These are phyloP conservation scores for Microdochium trichocladiopsis DNA, from an alignment of 2,329 filamentous ascomycete genomes.

Conservation along the genomic window DNA sequence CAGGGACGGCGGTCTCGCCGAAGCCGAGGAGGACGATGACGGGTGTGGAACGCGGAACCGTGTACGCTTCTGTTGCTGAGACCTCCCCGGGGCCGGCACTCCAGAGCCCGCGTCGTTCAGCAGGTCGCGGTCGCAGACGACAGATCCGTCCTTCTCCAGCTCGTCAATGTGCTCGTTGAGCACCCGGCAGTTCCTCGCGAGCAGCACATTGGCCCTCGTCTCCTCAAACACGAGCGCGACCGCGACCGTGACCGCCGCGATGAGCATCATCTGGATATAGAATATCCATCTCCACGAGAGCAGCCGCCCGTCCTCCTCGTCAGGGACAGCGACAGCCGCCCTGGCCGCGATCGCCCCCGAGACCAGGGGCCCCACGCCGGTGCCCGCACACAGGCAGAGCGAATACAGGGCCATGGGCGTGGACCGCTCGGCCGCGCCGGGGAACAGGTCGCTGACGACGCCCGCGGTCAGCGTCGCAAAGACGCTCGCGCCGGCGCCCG, in stretches of 20 bases:
- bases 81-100: slow-evolving; percentile 7
- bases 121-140: no score
- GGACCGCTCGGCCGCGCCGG: slow-evolving; percentile 50
- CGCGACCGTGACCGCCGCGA: slow-evolving; percentile 44
- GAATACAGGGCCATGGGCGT: slow-evolving; percentile 64
- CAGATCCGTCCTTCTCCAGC: background rate
- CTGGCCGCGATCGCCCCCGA: slow-evolving; percentile 52
- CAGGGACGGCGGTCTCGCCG: no score
- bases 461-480: slow-evolving; percentile 45
- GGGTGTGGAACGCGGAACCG: no score
- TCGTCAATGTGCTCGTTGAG: slow-evolving; percentile 55
- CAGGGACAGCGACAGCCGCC: no score
- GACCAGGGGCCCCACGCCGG: slow-evolving; percentile 54
- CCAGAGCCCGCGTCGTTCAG: background rate
- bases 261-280: slow-evolving; percentile 56
- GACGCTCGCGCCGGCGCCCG: slow-evolving; percentile 52
- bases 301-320: background rate
- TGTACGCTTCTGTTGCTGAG: slow-evolving; percentile 10
- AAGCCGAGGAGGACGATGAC: no score
- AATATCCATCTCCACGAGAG: slow-evolving; percentile 61
- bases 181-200: slow-evolving; percentile 49
- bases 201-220: slow-evolving; percentile 59
- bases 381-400: slow-evolving; percentile 53
- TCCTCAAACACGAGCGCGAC: slow-evolving; percentile 58
- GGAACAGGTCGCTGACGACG: slow-evolving; percentile 61